Percentiles rank a stretch among this genome's conserved stretches.
Evolutionary conservation across 2,329 filamentous ascomycete genomes (phyloP).

Genomic region (Rhinocladiella similis): DNA sequence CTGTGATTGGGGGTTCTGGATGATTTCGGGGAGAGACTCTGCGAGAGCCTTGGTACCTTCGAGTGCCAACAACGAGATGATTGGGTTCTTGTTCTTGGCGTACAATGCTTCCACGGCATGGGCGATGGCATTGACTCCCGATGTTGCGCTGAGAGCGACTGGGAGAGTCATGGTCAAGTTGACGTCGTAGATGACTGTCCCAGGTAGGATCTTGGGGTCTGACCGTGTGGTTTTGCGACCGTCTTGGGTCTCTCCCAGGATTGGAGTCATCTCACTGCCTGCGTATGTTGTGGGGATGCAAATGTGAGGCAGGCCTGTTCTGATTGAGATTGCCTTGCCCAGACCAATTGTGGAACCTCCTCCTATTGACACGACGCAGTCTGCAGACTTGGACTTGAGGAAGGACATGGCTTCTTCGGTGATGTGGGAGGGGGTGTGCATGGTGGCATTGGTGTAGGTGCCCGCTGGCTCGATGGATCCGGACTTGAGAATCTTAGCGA

Average conservation of each 20-base stretch:
- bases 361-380: constrained; percentile 61
- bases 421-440: constrained; percentile 62
- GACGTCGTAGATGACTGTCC: constrained; percentile 65
- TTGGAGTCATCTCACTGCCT: constrained; percentile 65
- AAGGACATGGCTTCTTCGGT: constrained; percentile 58
- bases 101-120: constrained; percentile 67
- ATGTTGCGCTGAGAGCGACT: constrained; percentile 53
- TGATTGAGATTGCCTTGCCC: constrained; percentile 58
- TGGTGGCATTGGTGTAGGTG: constrained; percentile 57
- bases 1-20: constrained; percentile 45
- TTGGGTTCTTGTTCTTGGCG: constrained; percentile 61
- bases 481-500: constrained; percentile 47
- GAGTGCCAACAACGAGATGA: constrained; percentile 58
- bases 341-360: constrained; percentile 64
- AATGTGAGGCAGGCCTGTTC: constrained; percentile 57
- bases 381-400: constrained; percentile 47
- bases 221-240: constrained; percentile 59
- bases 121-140: constrained; percentile 66
- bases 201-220: constrained; percentile 61
- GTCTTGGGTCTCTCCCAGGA: constrained; percentile 61
- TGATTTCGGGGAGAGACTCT: constrained; percentile 54
- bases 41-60: constrained; percentile 59
- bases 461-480: constrained; percentile 44
- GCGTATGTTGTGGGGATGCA: constrained; percentile 64
- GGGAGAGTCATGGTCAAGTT: constrained; percentile 63